These are phyloP conservation scores for Candida vaughaniae DNA, from an alignment of 805 yeast genomes.

Conservation along the genomic window DNA sequence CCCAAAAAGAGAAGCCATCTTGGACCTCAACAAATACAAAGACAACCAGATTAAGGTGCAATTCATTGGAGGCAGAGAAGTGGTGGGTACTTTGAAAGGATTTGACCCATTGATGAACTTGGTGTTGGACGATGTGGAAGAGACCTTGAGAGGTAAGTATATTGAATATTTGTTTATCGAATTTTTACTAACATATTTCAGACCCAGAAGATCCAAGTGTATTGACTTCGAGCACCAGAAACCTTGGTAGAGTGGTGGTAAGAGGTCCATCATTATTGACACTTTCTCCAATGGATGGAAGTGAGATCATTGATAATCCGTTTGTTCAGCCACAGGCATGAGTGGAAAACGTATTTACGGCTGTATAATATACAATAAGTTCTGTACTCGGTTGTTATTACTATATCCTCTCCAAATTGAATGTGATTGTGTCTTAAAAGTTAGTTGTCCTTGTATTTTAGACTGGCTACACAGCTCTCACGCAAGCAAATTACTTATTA, in stretches of 20 bases:
- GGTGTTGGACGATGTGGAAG: constrained; percentile 70
- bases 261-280: constrained; percentile 81
- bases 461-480: too few relatives aligned
- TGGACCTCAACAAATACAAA: constrained; percentile 73
- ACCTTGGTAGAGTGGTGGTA: constrained; percentile 75
- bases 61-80: constrained; percentile 82
- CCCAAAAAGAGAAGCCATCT: constrained; percentile 88
- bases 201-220: constrained; percentile 64
- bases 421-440: too few relatives aligned
- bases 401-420: too few relatives aligned
- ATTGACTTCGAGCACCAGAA: constrained; percentile 58
- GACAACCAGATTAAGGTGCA: constrained; percentile 74
- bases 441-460: too few relatives aligned
- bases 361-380: not conserved
- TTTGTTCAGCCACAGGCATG: too few relatives aligned
- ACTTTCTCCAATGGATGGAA: constrained; percentile 72
- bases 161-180: not conserved
- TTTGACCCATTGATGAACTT: constrained; percentile 78
- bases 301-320: constrained; percentile 70
- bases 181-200: constrained; percentile 15
- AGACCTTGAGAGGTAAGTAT: constrained; percentile 55
- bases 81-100: constrained; percentile 81
- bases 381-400: not conserved
- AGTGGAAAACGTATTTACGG: too few relatives aligned
- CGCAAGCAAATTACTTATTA: too few relatives aligned